Evolutionary conservation across 2,329 filamentous ascomycete genomes (phyloP).

Genomic region (Pseudopyricularia cyperi): DNA sequence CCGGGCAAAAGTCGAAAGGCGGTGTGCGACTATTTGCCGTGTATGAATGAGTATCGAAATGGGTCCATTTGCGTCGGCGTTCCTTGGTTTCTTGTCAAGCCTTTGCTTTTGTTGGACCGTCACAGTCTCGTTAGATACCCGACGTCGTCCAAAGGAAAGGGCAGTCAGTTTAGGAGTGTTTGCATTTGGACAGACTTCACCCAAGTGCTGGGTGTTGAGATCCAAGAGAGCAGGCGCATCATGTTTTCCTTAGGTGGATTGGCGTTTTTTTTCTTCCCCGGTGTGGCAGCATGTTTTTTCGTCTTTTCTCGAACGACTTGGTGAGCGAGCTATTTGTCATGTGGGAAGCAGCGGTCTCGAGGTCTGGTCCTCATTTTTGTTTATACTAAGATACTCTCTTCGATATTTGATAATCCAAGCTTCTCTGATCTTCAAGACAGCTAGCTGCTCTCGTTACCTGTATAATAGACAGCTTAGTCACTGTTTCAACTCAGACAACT

Average conservation of each 20-base stretch:
- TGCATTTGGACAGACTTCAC: constrained; percentile 1
- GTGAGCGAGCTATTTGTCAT: background rate
- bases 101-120: constrained; percentile 6
- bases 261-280: background rate
- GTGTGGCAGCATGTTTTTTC: background rate
- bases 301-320: background rate
- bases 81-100: background rate
- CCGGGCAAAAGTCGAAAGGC: constrained; percentile 1
- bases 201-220: constrained; percentile 2
- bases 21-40: constrained; percentile 3
- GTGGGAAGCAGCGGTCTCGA: background rate
- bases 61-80: background rate
- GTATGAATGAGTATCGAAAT: constrained; percentile 3
- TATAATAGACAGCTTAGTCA: background rate
- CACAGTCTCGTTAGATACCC: constrained; percentile 12
- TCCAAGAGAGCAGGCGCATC: constrained; percentile 4
- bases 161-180: background rate
- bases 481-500: background rate
- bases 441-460: background rate
- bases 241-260: constrained; percentile 4
- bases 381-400: constrained; percentile 1
- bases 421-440: background rate
- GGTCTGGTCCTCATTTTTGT: background rate
- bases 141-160: constrained; percentile 2
- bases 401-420: background rate